A percentile compares a stretch with the other conserved stretches of the same genome.
Conservation (phyloP, 1,284 basidiomycete genomes). For the Puccinia novopanici region DNA sequence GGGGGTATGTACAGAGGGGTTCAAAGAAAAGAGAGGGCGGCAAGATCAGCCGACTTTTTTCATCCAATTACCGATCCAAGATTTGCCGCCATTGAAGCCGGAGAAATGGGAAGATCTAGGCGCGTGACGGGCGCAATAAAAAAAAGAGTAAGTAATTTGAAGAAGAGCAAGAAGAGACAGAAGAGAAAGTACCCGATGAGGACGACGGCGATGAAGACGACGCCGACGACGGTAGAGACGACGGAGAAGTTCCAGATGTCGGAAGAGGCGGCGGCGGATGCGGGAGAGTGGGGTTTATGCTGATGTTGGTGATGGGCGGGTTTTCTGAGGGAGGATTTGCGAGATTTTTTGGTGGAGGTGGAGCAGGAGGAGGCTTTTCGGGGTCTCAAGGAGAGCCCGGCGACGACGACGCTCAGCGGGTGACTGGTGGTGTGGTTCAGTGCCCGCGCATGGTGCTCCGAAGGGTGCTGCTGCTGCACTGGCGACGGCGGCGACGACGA, state of each 20-base stretch:
- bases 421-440: background rate
- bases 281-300: background rate
- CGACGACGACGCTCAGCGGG: background rate
- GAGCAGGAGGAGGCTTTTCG: background rate
- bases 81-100: background rate
- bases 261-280: background rate
- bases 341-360: background rate
- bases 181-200: slow-evolving; percentile 8
- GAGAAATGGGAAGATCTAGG: background rate
- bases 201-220: slow-evolving; percentile 22
- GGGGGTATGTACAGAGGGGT: too few species aligned
- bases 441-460: too few species aligned
- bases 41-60: background rate
- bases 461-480: too few species aligned
- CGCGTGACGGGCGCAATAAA: too few species aligned
- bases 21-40: background rate
- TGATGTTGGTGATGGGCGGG: background rate
- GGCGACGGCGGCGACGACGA: background rate
- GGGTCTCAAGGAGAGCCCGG: background rate
- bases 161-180: background rate
- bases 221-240: slow-evolving; percentile 31
- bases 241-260: slow-evolving; percentile 17
- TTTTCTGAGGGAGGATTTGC: background rate
- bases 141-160: background rate
- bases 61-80: background rate